phyloP scores from a whole-genome alignment of 2,329 filamentous ascomycete species.

The Phaeosphaeriaceae sp. region DNA sequence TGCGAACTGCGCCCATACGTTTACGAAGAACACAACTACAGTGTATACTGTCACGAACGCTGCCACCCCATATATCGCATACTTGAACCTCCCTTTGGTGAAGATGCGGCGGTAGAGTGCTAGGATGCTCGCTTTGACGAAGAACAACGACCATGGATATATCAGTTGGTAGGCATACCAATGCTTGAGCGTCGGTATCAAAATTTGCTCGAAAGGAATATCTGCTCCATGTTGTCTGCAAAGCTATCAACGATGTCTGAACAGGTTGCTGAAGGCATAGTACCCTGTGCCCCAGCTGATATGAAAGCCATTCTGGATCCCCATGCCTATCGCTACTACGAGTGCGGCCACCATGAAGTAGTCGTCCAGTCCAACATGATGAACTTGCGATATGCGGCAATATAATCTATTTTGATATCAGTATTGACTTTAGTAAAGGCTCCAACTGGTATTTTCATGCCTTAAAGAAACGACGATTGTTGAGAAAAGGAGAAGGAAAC shows the following conservation, averaged over 20 bases:
- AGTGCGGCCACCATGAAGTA: conserved; percentile 23
- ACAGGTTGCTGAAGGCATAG: not conserved
- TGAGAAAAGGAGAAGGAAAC: conserved; percentile 16
- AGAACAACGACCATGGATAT: conserved; percentile 29
- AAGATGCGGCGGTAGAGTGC: conserved; percentile 31
- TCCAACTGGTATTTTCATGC: not conserved
- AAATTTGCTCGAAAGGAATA: conserved; percentile 11
- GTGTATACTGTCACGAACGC: conserved; percentile 17
- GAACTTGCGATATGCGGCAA: conserved; percentile 15
- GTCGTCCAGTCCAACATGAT: conserved; percentile 23
- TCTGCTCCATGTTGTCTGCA: conserved; percentile 16
- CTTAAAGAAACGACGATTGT: conserved; percentile 9
- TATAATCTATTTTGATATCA: conserved; percentile 10
- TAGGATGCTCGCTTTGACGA: conserved; percentile 31
- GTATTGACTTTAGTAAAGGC: not conserved
- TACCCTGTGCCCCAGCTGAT: conserved; percentile 10
- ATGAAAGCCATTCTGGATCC: conserved; percentile 5
- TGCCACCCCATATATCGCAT: conserved; percentile 8
- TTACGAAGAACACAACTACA: conserved; percentile 19
- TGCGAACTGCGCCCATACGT: conserved; percentile 6
- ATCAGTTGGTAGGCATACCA: conserved; percentile 35
- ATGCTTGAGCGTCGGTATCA: conserved; percentile 27
- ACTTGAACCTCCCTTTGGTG: conserved; percentile 16
- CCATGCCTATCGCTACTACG: conserved; percentile 5
- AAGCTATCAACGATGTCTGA: conserved; percentile 4